Evolutionary conservation across 2,329 filamentous ascomycete species (phyloP).

Genomic region (Claviceps pusilla): DNA sequence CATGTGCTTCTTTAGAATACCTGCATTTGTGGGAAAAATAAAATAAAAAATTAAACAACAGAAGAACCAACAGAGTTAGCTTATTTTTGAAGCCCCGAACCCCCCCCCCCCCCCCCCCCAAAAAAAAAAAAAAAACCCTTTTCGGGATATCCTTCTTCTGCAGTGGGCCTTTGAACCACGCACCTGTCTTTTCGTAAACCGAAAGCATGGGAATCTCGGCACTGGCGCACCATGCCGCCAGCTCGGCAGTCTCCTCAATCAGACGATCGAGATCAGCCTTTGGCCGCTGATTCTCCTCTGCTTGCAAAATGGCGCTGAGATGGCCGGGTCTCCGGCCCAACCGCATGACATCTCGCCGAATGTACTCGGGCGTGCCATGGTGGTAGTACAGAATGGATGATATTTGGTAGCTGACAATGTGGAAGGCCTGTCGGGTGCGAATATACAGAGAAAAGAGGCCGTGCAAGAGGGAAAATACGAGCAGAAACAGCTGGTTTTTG

Average conservation of each 20-base stretch:
- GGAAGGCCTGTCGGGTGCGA: conserved; percentile 63
- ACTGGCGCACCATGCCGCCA: conserved; percentile 84
- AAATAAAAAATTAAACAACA: not conserved
- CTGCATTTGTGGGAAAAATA: conserved; percentile 28
- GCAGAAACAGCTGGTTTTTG: conserved; percentile 44
- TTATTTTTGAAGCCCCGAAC: too few species aligned
- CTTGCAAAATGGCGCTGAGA: conserved; percentile 68
- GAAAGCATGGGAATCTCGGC: conserved; percentile 78
- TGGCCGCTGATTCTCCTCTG: conserved; percentile 54
- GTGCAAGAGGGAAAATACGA: conserved; percentile 58
- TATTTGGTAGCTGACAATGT: conserved; percentile 61
- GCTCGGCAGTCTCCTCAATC: conserved; percentile 79
- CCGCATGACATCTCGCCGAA: conserved; percentile 68
- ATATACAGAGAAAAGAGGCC: conserved; percentile 80
- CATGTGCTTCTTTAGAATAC: conserved; percentile 77
- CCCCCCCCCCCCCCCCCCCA: too few species aligned
- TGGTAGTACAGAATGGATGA: conserved; percentile 83
- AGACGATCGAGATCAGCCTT: conserved; percentile 66
- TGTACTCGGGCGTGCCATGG: conserved; percentile 85
- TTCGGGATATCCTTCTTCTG: not conserved
- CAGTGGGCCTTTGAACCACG: conserved; percentile 9
- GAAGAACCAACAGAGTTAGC: too few species aligned
- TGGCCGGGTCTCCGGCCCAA: conserved; percentile 67
- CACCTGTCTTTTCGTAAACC: conserved; percentile 84
- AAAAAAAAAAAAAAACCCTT: not conserved